phyloP scores from a whole-genome alignment of 495 filamentous ascomycete genomes.

The Hypoxylon lenormandii region DNA sequence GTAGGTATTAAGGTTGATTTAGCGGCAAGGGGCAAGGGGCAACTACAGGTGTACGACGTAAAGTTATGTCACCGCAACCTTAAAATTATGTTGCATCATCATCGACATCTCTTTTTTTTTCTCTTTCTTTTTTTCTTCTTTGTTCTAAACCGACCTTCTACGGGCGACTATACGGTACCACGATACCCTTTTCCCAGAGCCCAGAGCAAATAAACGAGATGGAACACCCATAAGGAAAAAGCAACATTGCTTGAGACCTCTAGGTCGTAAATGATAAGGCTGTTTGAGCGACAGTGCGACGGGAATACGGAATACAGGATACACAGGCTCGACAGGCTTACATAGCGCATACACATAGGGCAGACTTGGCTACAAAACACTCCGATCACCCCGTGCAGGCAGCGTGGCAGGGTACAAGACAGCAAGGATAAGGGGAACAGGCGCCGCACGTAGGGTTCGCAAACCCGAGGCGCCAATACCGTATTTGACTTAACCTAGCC shows the following conservation, averaged over 20 bases:
- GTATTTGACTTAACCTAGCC: neutral
- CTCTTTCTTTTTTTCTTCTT: too few species aligned
- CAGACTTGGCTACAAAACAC: constrained; percentile 15
- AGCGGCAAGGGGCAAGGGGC: neutral
- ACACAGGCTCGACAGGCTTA: constrained; percentile 3
- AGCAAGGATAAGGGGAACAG: constrained; percentile 36
- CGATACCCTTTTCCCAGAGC: neutral
- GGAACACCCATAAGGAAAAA: neutral
- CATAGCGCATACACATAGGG: too few species aligned
- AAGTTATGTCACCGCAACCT: neutral
- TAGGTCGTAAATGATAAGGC: neutral
- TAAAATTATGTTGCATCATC: too few species aligned
- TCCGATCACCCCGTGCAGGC: constrained; percentile 22
- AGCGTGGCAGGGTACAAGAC: constrained; percentile 18
- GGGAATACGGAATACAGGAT: too few species aligned
- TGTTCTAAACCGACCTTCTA: too few species aligned
- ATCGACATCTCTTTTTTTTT: too few species aligned
- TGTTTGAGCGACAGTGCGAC: constrained; percentile 12
- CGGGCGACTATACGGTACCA: too few species aligned
- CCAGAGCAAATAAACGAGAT: neutral
- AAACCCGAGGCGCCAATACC: constrained; percentile 32
- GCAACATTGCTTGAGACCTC: neutral
- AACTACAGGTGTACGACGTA: neutral
- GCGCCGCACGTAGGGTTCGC: constrained; percentile 42
- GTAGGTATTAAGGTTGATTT: constrained; percentile 1